Evolutionary conservation across 495 filamentous ascomycete species (phyloP).

Genomic region (Aspergillus mulundensis): DNA sequence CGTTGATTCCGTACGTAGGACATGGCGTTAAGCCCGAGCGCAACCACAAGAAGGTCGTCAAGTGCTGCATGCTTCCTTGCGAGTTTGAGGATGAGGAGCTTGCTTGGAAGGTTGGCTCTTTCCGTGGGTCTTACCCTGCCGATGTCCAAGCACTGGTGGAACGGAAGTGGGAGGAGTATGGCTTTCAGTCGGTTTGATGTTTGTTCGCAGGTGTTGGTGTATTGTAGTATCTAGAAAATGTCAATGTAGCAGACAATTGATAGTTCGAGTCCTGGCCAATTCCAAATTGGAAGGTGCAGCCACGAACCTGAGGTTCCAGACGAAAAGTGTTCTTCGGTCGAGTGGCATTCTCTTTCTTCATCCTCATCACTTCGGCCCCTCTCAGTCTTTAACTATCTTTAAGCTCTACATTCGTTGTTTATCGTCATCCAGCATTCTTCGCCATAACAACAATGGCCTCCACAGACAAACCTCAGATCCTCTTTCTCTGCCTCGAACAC

Average conservation of each 20-base stretch:
- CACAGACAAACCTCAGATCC: slow-evolving; percentile 14
- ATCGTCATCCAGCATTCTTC: background rate
- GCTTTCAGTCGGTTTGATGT: slow-evolving; percentile 15
- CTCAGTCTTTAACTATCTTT: too few species aligned
- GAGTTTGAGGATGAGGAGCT: slow-evolving; percentile 26
- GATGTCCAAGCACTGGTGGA: slow-evolving; percentile 31
- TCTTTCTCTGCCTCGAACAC: slow-evolving; percentile 19
- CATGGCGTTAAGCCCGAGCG: slow-evolving; percentile 24
- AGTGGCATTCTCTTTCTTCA: too few species aligned
- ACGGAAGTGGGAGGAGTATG: slow-evolving; percentile 29
- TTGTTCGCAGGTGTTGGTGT: too few species aligned
- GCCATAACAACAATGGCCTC: slow-evolving; percentile 13
- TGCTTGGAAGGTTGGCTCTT: slow-evolving; percentile 29
- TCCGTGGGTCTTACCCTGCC: slow-evolving; percentile 32
- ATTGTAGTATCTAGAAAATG: too few species aligned
- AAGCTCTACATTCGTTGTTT: too few species aligned
- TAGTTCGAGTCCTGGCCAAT: too few species aligned
- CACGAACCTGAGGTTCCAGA: too few species aligned
- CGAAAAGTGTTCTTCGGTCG: too few species aligned
- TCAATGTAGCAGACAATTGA: too few species aligned
- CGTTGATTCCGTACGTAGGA: slow-evolving; percentile 36
- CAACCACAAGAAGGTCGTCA: slow-evolving; percentile 37
- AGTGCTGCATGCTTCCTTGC: slow-evolving; percentile 33
- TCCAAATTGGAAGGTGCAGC: too few species aligned
- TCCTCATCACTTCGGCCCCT: too few species aligned